phyloP scores from a whole-genome alignment of 257 asterid genomes.

The Jacaranda mimosifolia region DNA sequence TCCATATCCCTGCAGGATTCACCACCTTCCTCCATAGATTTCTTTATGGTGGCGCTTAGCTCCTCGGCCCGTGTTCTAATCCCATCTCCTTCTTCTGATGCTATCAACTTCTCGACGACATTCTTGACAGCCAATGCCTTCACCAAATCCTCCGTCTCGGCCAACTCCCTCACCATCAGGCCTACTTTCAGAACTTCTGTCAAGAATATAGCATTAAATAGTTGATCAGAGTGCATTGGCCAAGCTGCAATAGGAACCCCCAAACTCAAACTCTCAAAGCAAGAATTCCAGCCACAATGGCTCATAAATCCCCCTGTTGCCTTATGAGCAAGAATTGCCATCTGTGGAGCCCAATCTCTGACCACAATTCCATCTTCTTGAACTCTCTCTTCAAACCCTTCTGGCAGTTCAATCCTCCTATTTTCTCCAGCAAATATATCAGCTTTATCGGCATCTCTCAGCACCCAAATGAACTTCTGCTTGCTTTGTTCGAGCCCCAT shows the following conservation, averaged over 20 bases:
- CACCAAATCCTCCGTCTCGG: constrained; percentile 38
- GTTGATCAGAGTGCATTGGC: constrained; percentile 78
- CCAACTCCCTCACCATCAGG: constrained; percentile 48
- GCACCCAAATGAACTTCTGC: constrained; percentile 57
- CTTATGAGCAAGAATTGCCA: constrained; percentile 51
- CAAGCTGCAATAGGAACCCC: constrained; percentile 63
- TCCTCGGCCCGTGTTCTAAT: constrained; percentile 53
- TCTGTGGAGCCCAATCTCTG: constrained; percentile 68
- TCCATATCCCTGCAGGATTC: background rate
- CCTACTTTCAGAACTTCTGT: constrained; percentile 48
- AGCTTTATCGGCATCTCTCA: constrained; percentile 66
- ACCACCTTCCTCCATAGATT: background rate
- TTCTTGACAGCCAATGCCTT: constrained; percentile 38
- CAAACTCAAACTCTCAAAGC: constrained; percentile 48
- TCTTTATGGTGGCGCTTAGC: background rate
- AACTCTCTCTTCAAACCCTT: constrained; percentile 56
- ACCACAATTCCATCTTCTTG: constrained; percentile 50
- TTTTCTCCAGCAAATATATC: constrained; percentile 53
- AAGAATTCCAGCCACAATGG: constrained; percentile 62
- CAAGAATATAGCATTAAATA: constrained; percentile 54
- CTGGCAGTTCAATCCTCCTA: constrained; percentile 46
- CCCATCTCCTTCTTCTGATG: constrained; percentile 54
- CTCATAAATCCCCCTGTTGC: constrained; percentile 61
- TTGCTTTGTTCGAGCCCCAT: constrained; percentile 54
- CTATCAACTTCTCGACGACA: constrained; percentile 52